These are phyloP conservation scores for Verticillium tricorpus DNA, from an alignment of 2,329 filamentous ascomycete genomes.

Conservation along the genomic window DNA sequence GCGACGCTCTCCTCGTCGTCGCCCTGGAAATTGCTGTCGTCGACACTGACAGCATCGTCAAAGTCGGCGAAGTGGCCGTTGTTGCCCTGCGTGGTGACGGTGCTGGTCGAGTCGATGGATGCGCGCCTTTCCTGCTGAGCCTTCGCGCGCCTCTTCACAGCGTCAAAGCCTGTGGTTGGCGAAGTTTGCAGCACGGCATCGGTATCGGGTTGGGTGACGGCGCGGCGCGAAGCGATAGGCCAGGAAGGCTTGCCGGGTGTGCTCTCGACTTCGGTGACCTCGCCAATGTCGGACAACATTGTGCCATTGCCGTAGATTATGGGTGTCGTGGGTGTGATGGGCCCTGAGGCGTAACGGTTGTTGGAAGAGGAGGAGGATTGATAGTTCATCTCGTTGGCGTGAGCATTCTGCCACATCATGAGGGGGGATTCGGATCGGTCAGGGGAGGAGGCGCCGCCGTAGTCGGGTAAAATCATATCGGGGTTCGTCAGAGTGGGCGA, in stretches of 20 bases:
- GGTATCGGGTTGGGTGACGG: conserved; percentile 16
- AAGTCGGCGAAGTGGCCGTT: conserved; percentile 53
- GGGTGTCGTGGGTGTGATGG: conserved; percentile 52
- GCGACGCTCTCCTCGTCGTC: conserved; percentile 65
- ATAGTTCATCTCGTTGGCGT: conserved; percentile 33
- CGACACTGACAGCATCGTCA: conserved; percentile 57
- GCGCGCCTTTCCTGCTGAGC: conserved; percentile 43
- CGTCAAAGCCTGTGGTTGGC: conserved; percentile 38
- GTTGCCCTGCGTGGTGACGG: conserved; percentile 50
- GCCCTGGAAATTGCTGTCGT: conserved; percentile 62
- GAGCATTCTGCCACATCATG: conserved; percentile 47
- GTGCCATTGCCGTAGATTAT: conserved; percentile 68
- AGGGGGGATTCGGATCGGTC: conserved; percentile 47
- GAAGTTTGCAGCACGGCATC: conserved; percentile 35
- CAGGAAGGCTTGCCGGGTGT: conserved; percentile 38
- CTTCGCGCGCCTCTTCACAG: conserved; percentile 38
- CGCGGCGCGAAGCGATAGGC: conserved; percentile 26
- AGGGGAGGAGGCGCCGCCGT: conserved; percentile 51
- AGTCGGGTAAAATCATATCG: conserved; percentile 87
- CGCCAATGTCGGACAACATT: conserved; percentile 62
- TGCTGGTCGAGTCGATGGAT: conserved; percentile 59
- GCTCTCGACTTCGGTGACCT: conserved; percentile 51
- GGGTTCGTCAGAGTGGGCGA: conserved; percentile 90
- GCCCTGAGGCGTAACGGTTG: conserved; percentile 34
- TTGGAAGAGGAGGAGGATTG: conserved; percentile 31